Conservation (phyloP, 108 stramenopile genomes). For the Cyclotella sp. region DNA sequence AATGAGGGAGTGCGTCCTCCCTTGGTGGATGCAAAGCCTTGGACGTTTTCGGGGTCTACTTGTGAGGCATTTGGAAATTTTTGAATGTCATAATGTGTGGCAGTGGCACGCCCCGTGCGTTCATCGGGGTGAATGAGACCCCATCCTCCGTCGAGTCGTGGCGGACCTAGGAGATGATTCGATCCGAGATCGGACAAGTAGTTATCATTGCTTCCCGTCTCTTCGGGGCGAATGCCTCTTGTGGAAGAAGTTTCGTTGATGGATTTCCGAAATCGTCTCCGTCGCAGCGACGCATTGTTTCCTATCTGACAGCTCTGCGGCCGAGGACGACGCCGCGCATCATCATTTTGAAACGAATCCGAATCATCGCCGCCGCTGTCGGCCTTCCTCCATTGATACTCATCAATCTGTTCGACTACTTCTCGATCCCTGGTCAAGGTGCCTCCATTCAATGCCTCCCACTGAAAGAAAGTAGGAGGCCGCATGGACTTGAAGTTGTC, state of each 20-base stretch:
- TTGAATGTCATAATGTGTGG: slow-evolving; percentile 49
- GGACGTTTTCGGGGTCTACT: background rate
- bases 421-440: slow-evolving; percentile 73
- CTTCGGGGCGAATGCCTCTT: background rate
- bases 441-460: slow-evolving; percentile 62
- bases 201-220: too few relatives aligned
- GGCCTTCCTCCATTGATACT: background rate
- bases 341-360: too few relatives aligned
- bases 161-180: slow-evolving; percentile 49
- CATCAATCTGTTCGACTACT: background rate
- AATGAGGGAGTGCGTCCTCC: slow-evolving; percentile 74
- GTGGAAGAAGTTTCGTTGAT: slow-evolving; percentile 38
- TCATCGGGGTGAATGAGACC: slow-evolving; percentile 48
- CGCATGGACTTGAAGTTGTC: slow-evolving; percentile 58
- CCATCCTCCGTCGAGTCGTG: slow-evolving; percentile 73
- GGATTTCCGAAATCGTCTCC: slow-evolving; percentile 32
- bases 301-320: background rate
- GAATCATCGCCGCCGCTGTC: background rate
- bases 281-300: background rate
- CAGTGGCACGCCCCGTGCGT: slow-evolving; percentile 19
- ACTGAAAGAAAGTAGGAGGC: slow-evolving; percentile 71
- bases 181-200: slow-evolving; percentile 7
- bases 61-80: slow-evolving; percentile 14
- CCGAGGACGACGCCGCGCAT: too few relatives aligned
- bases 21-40: slow-evolving; percentile 64